Base-by-base conservation (phyloP, 805 yeast genomes). In the Cyberlindnera euphorbiae region DNA sequence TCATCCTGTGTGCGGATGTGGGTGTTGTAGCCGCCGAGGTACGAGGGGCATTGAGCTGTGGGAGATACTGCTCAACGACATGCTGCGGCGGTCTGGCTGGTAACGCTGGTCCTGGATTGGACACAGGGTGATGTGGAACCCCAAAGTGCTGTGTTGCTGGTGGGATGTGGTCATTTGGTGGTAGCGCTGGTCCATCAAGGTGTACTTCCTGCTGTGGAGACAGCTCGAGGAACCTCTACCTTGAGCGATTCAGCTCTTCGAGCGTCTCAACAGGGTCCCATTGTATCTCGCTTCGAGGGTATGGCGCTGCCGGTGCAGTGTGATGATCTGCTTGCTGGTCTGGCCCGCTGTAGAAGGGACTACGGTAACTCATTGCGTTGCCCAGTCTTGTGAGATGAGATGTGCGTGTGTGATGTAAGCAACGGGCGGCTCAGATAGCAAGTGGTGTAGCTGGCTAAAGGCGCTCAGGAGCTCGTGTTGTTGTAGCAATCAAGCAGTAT, bases 21-120 rank as follows among this genome's bases (percentile, higher is more conserved):
- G n/a, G n/a, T n/a, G n/a, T n/a, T n/a, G n/a, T n/a, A n/a, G n/a
- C 15, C 3, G 31, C 3, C 6, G 49, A 33, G 4, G 34, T 19
- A 11, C 39, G 30, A 12, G 26, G 35, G 23, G 8, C 25, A 13
- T 23, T 26, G 8, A 13, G 25, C 8, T 30, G 34, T 1, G 36
- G 38, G 1, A 39, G 34, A 22, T 44, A 44, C 11, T 42, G 54
- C 21, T 51, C 44, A 6, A 45, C 41, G 11, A 50, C 41, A 13
- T 41, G 35, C 28, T 52, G 52, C 2, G 48, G 49, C 1, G 54
- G 53, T 18, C 52, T 39, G 5, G 43, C 32, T 4, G 53, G 53
- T 4, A 49, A 33, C 9, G 53, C 51, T 2, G 53, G 56, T 1
- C 52, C 50, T 3, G 37, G 16, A 11, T 10, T 28, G n/a, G n/a